Evolutionary conservation across 2,329 filamentous ascomycete genomes (phyloP).

Genomic region (Fusarium pseudonygamai): DNA sequence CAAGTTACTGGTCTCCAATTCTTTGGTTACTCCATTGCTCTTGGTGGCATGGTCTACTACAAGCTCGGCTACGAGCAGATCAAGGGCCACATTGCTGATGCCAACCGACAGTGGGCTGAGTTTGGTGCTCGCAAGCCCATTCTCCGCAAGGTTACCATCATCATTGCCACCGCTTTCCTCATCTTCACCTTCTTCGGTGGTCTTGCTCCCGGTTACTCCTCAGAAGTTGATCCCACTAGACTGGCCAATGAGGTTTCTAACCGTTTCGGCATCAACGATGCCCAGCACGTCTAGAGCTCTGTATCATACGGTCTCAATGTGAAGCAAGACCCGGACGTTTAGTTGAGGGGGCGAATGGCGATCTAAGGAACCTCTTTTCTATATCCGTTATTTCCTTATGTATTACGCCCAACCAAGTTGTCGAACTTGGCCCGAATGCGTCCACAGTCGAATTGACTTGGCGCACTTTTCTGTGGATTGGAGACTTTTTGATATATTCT

Average conservation of each 20-base stretch:
- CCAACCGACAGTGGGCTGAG: conserved; percentile 83
- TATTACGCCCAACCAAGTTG: conserved; percentile 31
- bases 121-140: conserved; percentile 81
- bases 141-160: conserved; percentile 79
- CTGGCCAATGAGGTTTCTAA: conserved; percentile 59
- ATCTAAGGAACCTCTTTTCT: conserved; percentile 45
- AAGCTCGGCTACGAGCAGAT: conserved; percentile 86
- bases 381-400: conserved; percentile 36
- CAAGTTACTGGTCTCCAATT: conserved; percentile 79
- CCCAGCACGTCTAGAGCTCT: conserved; percentile 30
- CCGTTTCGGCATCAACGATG: conserved; percentile 56
- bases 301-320: conserved; percentile 22
- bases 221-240: conserved; percentile 63
- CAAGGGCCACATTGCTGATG: conserved; percentile 79
- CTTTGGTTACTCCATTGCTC: conserved; percentile 84
- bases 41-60: conserved; percentile 81
- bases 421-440: conserved; percentile 38
- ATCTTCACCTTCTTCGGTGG: conserved; percentile 77
- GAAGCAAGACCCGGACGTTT: conserved; percentile 38
- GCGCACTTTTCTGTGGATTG: conserved; percentile 43
- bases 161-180: conserved; percentile 68
- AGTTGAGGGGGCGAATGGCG: conserved; percentile 45
- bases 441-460: conserved; percentile 40
- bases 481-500: conserved; percentile 46
- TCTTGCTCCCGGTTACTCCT: conserved; percentile 68